Evolutionary conservation across 495 filamentous ascomycete genomes (phyloP).

Genomic region (Daldinia loculata): DNA sequence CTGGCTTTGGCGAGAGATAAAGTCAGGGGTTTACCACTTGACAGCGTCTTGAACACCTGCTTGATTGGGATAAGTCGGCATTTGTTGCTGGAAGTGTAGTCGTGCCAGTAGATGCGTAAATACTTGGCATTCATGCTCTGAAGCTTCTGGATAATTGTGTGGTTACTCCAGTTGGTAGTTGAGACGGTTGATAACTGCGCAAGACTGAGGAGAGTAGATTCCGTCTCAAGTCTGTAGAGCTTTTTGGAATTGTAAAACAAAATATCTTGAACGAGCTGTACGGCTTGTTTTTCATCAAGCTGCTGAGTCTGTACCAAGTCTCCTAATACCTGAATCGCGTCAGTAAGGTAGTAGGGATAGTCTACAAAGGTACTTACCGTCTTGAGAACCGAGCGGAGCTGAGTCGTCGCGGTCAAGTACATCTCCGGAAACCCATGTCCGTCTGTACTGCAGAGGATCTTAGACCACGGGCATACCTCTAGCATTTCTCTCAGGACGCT

Average conservation of each 20-base stretch:
- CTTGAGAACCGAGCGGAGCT: slow-evolving; percentile 79
- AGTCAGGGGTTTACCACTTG: slow-evolving; percentile 56
- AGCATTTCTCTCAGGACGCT: slow-evolving; percentile 75
- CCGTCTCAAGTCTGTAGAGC: slow-evolving; percentile 64
- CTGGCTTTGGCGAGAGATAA: slow-evolving; percentile 65
- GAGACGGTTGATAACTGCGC: slow-evolving; percentile 14
- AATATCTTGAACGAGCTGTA: slow-evolving; percentile 65
- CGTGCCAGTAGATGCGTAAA: slow-evolving; percentile 79
- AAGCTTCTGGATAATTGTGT: slow-evolving; percentile 30
- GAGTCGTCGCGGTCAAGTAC: slow-evolving; percentile 77
- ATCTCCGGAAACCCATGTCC: slow-evolving; percentile 87
- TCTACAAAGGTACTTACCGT: slow-evolving; percentile 52
- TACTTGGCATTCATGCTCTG: slow-evolving; percentile 54
- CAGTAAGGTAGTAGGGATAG: background rate
- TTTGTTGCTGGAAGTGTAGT: slow-evolving; percentile 76
- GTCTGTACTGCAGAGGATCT: slow-evolving; percentile 86
- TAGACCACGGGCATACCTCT: slow-evolving; percentile 78
- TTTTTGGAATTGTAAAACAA: slow-evolving; percentile 76
- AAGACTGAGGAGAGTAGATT: slow-evolving; percentile 11
- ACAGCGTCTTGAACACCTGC: slow-evolving; percentile 67
- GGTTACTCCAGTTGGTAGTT: slow-evolving; percentile 49
- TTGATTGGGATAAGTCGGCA: slow-evolving; percentile 74
- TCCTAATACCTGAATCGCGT: slow-evolving; percentile 61
- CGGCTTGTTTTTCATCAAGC: slow-evolving; percentile 64
- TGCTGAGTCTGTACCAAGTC: slow-evolving; percentile 69